Evolutionary conservation across 352 stramenopile species (phyloP), one percentile per base, ranked within the genome.

Genomic region (Globisporangium barbulae): DNA sequence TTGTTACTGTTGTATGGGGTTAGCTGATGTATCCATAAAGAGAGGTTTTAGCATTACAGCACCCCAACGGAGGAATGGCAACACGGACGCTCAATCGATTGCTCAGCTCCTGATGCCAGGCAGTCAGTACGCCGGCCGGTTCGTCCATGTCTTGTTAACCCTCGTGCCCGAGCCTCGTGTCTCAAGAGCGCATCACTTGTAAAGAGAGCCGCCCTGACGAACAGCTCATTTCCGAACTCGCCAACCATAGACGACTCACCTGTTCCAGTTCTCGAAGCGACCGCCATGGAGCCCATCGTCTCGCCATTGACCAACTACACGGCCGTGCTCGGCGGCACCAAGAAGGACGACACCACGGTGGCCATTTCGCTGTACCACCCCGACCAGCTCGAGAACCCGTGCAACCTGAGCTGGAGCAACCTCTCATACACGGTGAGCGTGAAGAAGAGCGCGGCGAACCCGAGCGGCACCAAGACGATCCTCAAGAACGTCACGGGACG

Each of bases 391-490:
- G 39, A 44, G n/a, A 75, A 75, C 68, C 61, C 55, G 53, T 90
- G 81, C 55, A 75, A 70, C 19, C 75, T 90, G 55, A 89, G 79
- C 72, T 90, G 81, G 81, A 70, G 80, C 67, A 84, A 88, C 69
- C 70, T 90, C 54, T 79, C 75, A 49, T 89, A 78, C 66, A 76
- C 75, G 15, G 76, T 89, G 15, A 64, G 79, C n/a, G 44, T 72
- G 31, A 72, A 67, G 58, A 78, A 73, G 33, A 62, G 54, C 15
- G 63, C 56, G 60, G 12, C 47, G 9, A 9, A 44, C 19, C 60
- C 64, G 28, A 54, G 62, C 31, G 71, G 58, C 33, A 63, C n/a
- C 2, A 56, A 56, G 30, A 25, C 15, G 53, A 89, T 92, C 41
- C 64, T 92, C 2, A 74, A 72, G 22, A 81, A 85, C 49, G 72